Evolutionary conservation across 139 green algal genomes (phyloP).

Genomic region (Microglena sp.): DNA sequence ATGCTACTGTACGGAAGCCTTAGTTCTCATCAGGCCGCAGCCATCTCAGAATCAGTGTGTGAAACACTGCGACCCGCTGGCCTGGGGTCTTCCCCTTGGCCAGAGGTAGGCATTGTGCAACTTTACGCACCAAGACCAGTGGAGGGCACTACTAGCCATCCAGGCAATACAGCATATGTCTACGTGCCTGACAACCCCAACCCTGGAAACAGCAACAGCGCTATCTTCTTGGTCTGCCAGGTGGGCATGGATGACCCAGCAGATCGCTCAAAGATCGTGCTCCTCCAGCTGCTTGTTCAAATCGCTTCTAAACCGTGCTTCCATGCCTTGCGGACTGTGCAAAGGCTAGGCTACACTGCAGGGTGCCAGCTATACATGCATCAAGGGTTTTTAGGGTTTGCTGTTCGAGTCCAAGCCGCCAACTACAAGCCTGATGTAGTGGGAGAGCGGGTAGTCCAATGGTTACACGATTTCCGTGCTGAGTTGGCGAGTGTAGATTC

Average conservation of each 20-base stretch:
- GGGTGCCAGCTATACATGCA: not conserved
- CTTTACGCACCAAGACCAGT: no score
- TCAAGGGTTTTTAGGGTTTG: conserved; percentile 15
- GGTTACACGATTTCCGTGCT: conserved; percentile 18
- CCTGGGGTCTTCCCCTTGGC: no score
- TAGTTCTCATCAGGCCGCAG: no score
- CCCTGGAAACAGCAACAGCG: conserved; percentile 38
- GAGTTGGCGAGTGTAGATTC: conserved; percentile 11
- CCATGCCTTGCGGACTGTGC: conserved; percentile 35
- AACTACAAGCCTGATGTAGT: conserved; percentile 1
- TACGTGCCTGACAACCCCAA: conserved; percentile 39
- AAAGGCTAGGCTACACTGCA: not conserved
- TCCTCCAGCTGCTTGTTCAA: conserved; percentile 7
- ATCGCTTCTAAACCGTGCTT: conserved; percentile 38
- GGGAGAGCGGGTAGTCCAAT: conserved; percentile 13
- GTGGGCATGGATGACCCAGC: conserved; percentile 3
- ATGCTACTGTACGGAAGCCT: no score
- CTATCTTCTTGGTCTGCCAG: conserved; percentile 30
- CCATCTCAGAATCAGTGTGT: no score
- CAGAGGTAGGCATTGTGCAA: no score
- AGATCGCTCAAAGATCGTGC: not conserved
- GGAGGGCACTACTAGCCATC: no score
- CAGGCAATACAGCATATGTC: no score
- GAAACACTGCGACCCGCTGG: no score
- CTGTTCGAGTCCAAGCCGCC: conserved; percentile 24